These are phyloP conservation scores for Rhodomyrtus tomentosa DNA, from an alignment of 345 rosid species.

Conservation along the genomic window DNA sequence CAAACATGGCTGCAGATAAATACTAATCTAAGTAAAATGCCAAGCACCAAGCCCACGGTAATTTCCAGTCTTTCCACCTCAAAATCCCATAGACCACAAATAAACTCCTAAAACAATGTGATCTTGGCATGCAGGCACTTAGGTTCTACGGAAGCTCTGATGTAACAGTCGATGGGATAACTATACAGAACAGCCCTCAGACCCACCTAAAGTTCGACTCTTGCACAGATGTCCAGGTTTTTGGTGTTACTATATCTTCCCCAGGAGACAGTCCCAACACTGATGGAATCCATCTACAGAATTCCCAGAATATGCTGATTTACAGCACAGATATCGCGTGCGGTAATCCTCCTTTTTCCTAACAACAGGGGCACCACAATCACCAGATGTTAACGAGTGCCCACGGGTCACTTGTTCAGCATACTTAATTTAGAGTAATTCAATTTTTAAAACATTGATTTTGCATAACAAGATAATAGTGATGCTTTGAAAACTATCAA, in stretches of 20 bases:
- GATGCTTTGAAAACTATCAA: background rate
- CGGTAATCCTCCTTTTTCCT: constrained; percentile 29
- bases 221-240: constrained; percentile 56
- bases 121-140: constrained; percentile 40
- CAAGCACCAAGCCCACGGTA: constrained; percentile 72
- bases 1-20: constrained; percentile 19
- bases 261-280: constrained; percentile 80
- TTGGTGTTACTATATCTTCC: constrained; percentile 41
- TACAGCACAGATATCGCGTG: constrained; percentile 47
- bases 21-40: constrained; percentile 31
- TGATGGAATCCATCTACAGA: constrained; percentile 83
- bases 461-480: background rate
- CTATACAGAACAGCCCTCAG: constrained; percentile 86
- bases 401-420: background rate
- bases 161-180: constrained; percentile 64
- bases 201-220: constrained; percentile 76
- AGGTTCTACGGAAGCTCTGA: constrained; percentile 72
- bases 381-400: background rate
- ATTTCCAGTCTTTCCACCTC: background rate
- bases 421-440: background rate
- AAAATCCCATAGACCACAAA: background rate
- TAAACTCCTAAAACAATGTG: background rate
- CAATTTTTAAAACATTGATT: background rate
- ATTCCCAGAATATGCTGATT: constrained; percentile 55
- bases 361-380: background rate